phyloP scores from a whole-genome alignment of 1,139 yeast species.

The Candida labiduridarum region DNA sequence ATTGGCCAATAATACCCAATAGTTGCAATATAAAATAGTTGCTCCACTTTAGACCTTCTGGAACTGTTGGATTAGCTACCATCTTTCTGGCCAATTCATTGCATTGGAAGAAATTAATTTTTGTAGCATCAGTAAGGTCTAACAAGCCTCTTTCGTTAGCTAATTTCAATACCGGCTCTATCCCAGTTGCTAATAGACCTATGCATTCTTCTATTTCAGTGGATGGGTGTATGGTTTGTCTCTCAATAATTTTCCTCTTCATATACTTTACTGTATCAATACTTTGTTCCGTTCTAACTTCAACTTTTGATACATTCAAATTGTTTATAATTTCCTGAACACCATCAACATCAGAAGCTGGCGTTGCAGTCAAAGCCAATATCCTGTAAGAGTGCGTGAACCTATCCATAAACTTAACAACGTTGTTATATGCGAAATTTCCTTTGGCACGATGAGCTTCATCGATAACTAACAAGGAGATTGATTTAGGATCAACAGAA shows the following conservation, averaged over 20 bases:
- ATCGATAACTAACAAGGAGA: slow-evolving; percentile 81
- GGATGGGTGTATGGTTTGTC: slow-evolving; percentile 56
- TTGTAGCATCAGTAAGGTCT: slow-evolving; percentile 63
- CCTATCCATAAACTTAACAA: slow-evolving; percentile 64
- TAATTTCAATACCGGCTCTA: slow-evolving; percentile 61
- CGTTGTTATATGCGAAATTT: slow-evolving; percentile 84
- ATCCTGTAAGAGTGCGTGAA: slow-evolving; percentile 71
- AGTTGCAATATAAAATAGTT: slow-evolving; percentile 62
- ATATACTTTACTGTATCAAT: slow-evolving; percentile 79
- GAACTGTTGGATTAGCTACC: slow-evolving; percentile 50
- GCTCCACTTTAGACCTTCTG: slow-evolving; percentile 75
- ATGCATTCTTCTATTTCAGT: slow-evolving; percentile 56
- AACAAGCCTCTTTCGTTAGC: slow-evolving; percentile 68
- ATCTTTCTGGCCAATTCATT: slow-evolving; percentile 68
- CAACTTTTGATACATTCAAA: slow-evolving; percentile 72
- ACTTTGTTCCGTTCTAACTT: slow-evolving; percentile 83
- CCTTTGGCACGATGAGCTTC: slow-evolving; percentile 97
- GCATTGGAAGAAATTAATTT: slow-evolving; percentile 71
- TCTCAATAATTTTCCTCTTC: slow-evolving; percentile 66
- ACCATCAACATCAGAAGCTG: slow-evolving; percentile 83
- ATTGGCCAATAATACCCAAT: slow-evolving; percentile 75
- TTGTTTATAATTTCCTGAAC: slow-evolving; percentile 84
- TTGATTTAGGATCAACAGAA: slow-evolving; percentile 68
- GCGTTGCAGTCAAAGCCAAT: slow-evolving; percentile 93
- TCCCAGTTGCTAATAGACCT: slow-evolving; percentile 50